These are phyloP conservation scores for Lactarius quietus DNA, from an alignment of 768 basidiomycete species.

Conservation along the genomic window DNA sequence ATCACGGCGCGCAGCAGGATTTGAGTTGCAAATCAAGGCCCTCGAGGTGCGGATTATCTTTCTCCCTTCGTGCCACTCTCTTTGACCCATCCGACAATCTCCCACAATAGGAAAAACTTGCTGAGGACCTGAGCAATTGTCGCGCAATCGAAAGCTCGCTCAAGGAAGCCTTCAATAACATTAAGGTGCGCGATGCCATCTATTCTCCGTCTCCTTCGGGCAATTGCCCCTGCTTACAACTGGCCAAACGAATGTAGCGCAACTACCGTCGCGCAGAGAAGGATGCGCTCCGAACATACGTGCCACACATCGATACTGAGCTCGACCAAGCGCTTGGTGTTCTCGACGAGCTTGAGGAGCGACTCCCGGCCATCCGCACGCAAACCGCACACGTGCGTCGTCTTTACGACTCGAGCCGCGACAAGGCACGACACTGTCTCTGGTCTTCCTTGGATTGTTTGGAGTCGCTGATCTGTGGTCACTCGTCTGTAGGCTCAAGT, in stretches of 20 bases:
- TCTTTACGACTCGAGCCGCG: constrained; percentile 69
- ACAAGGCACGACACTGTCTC: constrained; percentile 45
- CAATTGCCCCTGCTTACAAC: constrained; percentile 1
- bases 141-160: constrained; percentile 67
- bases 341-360: constrained; percentile 52
- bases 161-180: constrained; percentile 55
- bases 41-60: constrained; percentile 7
- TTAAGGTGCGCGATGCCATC: constrained; percentile 46
- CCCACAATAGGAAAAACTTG: constrained; percentile 52
- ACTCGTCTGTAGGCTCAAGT: constrained; percentile 50
- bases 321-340: constrained; percentile 60
- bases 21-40: constrained; percentile 18
- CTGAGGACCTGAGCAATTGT: constrained; percentile 71
- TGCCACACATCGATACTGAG: constrained; percentile 57
- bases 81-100: neutral
- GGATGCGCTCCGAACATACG: constrained; percentile 51
- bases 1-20: constrained; percentile 13
- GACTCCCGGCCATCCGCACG: constrained; percentile 56
- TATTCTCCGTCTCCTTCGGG: neutral
- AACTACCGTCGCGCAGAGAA: constrained; percentile 56
- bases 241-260: constrained; percentile 39
- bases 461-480: neutral
- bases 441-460: neutral
- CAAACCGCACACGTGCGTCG: constrained; percentile 58
- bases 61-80: neutral